Evolutionary conservation across 2,329 filamentous ascomycete species (phyloP).

Genomic region (Beauveria medogensis): DNA sequence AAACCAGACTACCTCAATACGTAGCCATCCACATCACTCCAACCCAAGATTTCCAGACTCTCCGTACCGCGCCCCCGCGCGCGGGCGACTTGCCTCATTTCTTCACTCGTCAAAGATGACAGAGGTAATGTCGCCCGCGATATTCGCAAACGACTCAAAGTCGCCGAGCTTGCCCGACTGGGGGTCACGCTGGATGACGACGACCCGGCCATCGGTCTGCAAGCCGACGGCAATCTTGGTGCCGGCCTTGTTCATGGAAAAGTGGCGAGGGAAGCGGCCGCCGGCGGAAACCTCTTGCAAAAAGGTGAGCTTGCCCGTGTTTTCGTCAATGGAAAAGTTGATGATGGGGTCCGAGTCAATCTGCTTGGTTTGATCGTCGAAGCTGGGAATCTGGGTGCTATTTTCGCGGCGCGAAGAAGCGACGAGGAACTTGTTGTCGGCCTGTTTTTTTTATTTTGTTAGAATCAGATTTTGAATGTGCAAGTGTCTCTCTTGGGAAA

Average conservation of each 20-base stretch:
- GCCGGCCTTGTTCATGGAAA: slow-evolving; percentile 57
- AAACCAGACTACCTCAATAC: background rate
- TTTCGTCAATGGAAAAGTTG: slow-evolving; percentile 47
- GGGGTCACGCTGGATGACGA: slow-evolving; percentile 52
- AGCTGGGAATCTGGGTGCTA: slow-evolving; percentile 40
- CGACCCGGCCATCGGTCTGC: slow-evolving; percentile 52
- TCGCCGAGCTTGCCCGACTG: slow-evolving; percentile 47
- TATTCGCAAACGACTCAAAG: slow-evolving; percentile 33
- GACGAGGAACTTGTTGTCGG: slow-evolving; percentile 54
- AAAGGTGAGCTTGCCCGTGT: slow-evolving; percentile 47
- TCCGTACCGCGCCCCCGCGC: no score
- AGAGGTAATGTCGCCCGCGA: slow-evolving; percentile 38
- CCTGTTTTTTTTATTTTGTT: slow-evolving; percentile 27
- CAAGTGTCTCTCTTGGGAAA: no score
- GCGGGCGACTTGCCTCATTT: no score
- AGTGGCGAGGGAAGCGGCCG: slow-evolving; percentile 58
- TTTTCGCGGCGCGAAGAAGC: slow-evolving; percentile 60
- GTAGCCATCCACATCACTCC: background rate
- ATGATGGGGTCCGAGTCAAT: slow-evolving; percentile 57
- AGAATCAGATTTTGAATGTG: background rate
- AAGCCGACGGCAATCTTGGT: slow-evolving; percentile 57
- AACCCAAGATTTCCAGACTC: background rate
- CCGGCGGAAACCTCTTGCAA: slow-evolving; percentile 54
- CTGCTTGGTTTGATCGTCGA: slow-evolving; percentile 30
- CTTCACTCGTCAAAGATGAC: slow-evolving; percentile 39